Evolutionary conservation across 1,139 yeast species (phyloP).

Genomic region (Candida sp.): DNA sequence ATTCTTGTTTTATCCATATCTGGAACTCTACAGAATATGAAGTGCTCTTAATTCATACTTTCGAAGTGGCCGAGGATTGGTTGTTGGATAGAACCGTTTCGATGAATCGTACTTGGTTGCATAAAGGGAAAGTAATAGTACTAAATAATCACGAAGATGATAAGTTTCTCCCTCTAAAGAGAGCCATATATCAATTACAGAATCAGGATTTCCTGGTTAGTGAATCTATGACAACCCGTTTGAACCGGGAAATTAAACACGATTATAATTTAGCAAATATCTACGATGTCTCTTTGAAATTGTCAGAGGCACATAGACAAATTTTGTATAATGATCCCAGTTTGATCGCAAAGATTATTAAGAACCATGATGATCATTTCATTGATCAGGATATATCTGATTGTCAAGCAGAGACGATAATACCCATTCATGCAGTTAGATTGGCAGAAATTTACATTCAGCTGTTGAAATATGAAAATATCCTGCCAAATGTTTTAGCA

Average conservation of each 20-base stretch:
- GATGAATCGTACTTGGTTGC: constrained; percentile 43
- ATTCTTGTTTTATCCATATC: constrained; percentile 38
- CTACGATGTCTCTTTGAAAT: not conserved
- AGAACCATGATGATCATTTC: constrained; percentile 42
- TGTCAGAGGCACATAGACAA: not conserved
- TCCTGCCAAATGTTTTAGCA: constrained; percentile 2
- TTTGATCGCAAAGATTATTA: not conserved
- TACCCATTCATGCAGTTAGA: constrained; percentile 3
- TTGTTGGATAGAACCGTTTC: constrained; percentile 42
- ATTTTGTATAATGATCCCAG: constrained; percentile 1
- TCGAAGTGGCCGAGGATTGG: constrained; percentile 34
- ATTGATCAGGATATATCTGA: constrained; percentile 58
- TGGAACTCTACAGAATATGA: constrained; percentile 55
- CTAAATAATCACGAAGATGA: constrained; percentile 24
- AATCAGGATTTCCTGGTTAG: constrained; percentile 15
- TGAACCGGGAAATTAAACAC: not conserved
- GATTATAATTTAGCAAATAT: not conserved
- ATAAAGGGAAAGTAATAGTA: constrained; percentile 24
- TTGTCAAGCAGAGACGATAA: constrained; percentile 42
- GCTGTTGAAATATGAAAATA: constrained; percentile 33
- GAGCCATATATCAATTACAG: constrained; percentile 30
- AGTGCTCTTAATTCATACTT: constrained; percentile 47
- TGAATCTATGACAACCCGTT: constrained; percentile 9
- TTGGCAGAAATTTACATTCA: constrained; percentile 6
- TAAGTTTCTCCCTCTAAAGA: constrained; percentile 19